Base-by-base conservation (phyloP, 495 filamentous ascomycete species). In the Rhizodiscina lignyota region DNA sequence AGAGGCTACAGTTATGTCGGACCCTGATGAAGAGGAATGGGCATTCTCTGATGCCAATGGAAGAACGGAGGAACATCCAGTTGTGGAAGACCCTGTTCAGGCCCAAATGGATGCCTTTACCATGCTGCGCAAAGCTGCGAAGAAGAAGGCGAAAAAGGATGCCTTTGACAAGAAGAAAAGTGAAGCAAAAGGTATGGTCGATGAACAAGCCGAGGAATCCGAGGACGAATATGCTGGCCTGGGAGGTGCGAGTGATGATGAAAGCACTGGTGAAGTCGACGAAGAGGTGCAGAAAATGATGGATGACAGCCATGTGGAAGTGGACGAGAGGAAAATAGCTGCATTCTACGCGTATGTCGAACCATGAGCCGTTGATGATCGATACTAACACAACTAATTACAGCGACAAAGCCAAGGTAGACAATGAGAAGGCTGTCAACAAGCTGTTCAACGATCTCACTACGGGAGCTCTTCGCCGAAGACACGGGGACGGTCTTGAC, bases 171-270 rank as follows among this genome's bases (percentile, higher is more conserved):
- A 79, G 60, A 82, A 76, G 47, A 89, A 77, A 51, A 91, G 82
- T 55, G 79, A 84, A 47, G 86, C 84, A 0, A 84, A 74, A 37
- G 75, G 76, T 11, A 83, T 93, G 62, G 62, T 99, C 13, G 70
- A 96, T 40, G 89, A 96, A 42, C 83, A 89, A 47, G 89, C 89
- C 26, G 83, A 89, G 45, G 89, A 99, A 61, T 96, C 91, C 0
- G 91, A 96, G 51, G 89, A 99, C 51, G 89, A 99, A 53, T 99
- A 94, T 51, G 89, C 86, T 21, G 91, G 91, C 2, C 63, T 96
- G 27, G 91, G 91, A 31, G 89, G 89, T 28, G 78, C 67, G 3
- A 84, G 83, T 53, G 85, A 87, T 33, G 91, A 97, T 40, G 83
- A 84, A 26, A 78, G 74, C 33, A 71, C 63, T 17, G 75, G 77